Base-by-base conservation (phyloP, 2,329 filamentous ascomycete species). In the Neofusicoccum cordaticola region DNA sequence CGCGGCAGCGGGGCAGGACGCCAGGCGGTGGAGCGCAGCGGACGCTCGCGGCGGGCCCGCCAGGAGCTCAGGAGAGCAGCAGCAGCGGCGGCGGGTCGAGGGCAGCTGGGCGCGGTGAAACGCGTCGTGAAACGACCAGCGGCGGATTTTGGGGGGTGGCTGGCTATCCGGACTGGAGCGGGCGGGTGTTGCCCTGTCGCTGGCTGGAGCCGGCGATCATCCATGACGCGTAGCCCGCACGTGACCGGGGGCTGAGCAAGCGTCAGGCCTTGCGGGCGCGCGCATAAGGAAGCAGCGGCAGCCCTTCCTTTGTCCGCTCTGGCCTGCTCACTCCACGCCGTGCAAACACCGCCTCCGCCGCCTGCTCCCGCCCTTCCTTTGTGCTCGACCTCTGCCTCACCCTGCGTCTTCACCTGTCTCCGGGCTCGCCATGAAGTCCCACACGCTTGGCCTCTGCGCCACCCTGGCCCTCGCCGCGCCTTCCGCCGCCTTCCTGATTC, bases 391-490 rank as follows among this genome's bases (percentile, higher is more conserved):
- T 65, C 68, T 15, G 37, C 61, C 47, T 57, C 31, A 34, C 63
- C 56, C 44, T 48, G 57, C 56, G 53, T 57, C 61, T 68, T 63
- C 66, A 45, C 63, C 37, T 39, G 37, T 39, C 42, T 63, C 42
- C 65, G 63, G 65, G 62, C 65, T 60, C 62, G 71, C 41, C 22
- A 77, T 77, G 75, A 68, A 71, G 67, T 67, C 67, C 63, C 72
- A 67, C 67, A 71, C 71, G 48, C 65, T 77, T 63, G 73, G 74
- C 67, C 68, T 77, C 41, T 67, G 70, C 66, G 73, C 74, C 66
- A 70, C 69, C 67, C 67, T 77, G 69, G 75, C 74, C 71, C 72
- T 76, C 72, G 72, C 68, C 70, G 68, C 67, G 22, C 53, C 53
- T 47, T 60, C 63, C 53, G 48, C 63, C 37, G 63, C 63, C 47